phyloP scores from a whole-genome alignment of 1,139 yeast species.

The Sugiyamaella novakii region DNA sequence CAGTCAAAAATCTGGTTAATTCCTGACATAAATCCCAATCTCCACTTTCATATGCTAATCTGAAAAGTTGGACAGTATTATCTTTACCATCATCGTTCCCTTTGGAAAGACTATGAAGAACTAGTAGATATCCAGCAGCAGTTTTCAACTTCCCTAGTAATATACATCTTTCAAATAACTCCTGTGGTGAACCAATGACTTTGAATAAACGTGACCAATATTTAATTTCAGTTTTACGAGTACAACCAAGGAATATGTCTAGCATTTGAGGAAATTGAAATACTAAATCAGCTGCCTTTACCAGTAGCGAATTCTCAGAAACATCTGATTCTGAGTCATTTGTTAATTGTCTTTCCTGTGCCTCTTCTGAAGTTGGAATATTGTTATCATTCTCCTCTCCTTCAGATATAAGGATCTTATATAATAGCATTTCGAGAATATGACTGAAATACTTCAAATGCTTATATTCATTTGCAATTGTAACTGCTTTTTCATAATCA shows the following conservation, averaged over 20 bases:
- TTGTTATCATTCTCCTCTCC: conserved; percentile 28
- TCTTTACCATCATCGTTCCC: conserved; percentile 25
- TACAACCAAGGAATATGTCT: conserved; percentile 57
- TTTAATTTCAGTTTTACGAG: conserved; percentile 66
- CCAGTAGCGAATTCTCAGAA: conserved; percentile 23
- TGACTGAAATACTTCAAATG: conserved; percentile 51
- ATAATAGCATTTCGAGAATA: conserved; percentile 51
- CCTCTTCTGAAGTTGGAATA: conserved; percentile 24
- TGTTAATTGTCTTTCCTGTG: no score
- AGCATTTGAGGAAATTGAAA: conserved; percentile 45
- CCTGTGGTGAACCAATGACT: conserved; percentile 44
- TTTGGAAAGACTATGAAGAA: conserved; percentile 40
- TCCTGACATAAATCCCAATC: conserved; percentile 47
- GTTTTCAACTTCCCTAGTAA: conserved; percentile 42
- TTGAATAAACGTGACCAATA: conserved; percentile 61
- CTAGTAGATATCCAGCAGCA: conserved; percentile 47
- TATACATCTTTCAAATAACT: conserved; percentile 45
- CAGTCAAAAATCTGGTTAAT: conserved; percentile 44
- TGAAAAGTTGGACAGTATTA: conserved; percentile 39
- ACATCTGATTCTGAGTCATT: conserved; percentile 30
- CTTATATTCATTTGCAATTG: conserved; percentile 45
- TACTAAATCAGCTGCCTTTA: conserved; percentile 36
- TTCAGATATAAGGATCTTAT: conserved; percentile 41
- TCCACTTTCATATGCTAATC: conserved; percentile 39
- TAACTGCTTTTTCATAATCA: conserved; percentile 37